Base-by-base conservation (phyloP, 2,329 filamentous ascomycete genomes). In the Hypoxylon sp. region DNA sequence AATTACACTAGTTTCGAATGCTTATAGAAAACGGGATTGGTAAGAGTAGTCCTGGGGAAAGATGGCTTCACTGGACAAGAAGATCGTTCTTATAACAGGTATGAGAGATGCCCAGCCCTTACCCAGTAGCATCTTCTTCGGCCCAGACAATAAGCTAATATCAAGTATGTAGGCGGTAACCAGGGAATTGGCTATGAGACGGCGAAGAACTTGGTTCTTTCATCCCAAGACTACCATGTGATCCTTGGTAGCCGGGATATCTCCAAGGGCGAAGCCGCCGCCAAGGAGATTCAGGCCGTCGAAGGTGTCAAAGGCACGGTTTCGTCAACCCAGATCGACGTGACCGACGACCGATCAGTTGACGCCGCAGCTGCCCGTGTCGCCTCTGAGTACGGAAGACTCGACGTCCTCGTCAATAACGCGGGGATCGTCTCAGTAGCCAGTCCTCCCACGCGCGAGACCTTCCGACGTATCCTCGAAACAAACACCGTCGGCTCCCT, bases 231-330 rank as follows among this genome's bases (percentile, higher is more conserved):
- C 11, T 74, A 68, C 49, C 73, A 76, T 50, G 61, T 75, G 1
- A 67, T 76, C 28, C 52, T 76, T n/a, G 69, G 66, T 9, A 67
- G 65, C n/a, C 74, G 74, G 30, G 66, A 71, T 21, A 13, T 45
- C 7, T 62, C 66, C 17, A 73, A 69, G 41, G 73, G 72, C 2
- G 51, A 71, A 38, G 36, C 60, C 9, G 72, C 75, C 2, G 53
- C 70, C 2, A 50, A 63, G 14, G 60, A 69, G 17, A n/a, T 72
- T 7, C 53, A 71, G 32, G 38, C 59, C 11, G 11, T 43, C 25
- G 57, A 61, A 3, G 70, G 67, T 9, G 28, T 64, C 43, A 69
- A 69, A 45, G 71, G 66, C 13, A 65, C 64, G 0, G 50, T 71
- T 14, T 70, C 72, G 2, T 56, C 56, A 5, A 55, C 46, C 4